A percentile compares a stretch with the other conserved stretches of the same genome.
These are phyloP conservation scores for Globisporangium paddicum DNA, from an alignment of 352 stramenopile species.

Conservation along the genomic window DNA sequence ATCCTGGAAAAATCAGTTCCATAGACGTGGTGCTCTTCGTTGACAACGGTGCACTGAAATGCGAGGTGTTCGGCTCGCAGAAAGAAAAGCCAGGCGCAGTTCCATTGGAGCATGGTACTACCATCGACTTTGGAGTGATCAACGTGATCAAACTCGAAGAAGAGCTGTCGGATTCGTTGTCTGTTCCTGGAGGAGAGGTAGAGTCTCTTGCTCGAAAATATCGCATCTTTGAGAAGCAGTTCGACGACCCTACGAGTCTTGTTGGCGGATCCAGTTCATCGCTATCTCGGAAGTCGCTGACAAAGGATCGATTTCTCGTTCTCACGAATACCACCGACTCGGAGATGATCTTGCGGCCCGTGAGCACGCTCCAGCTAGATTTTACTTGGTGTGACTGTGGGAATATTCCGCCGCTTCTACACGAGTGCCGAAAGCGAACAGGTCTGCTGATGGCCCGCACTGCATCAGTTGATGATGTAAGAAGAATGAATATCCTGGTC, in stretches of 20 bases:
- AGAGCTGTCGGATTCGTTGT: constrained; percentile 36
- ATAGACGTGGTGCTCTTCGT: constrained; percentile 83
- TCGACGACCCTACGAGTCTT: neutral
- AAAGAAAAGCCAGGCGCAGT: neutral
- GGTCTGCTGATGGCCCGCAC: constrained; percentile 20
- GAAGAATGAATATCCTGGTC: constrained; percentile 14
- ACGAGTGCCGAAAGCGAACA: constrained; percentile 10
- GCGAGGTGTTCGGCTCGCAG: constrained; percentile 21
- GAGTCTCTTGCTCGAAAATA: constrained; percentile 47
- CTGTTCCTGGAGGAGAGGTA: constrained; percentile 19
- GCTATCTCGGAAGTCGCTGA: constrained; percentile 10
- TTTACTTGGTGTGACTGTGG: constrained; percentile 46
- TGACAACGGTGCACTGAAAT: constrained; percentile 58
- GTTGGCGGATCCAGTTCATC: neutral
- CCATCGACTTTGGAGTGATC: constrained; percentile 53
- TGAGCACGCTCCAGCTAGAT: constrained; percentile 64
- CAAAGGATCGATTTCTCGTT: constrained; percentile 21
- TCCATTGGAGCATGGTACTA: neutral
- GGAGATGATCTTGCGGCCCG: constrained; percentile 51
- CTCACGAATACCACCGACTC: constrained; percentile 59
- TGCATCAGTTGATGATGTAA: constrained; percentile 24
- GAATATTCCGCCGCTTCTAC: neutral
- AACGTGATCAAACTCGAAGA: constrained; percentile 74
- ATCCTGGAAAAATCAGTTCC: constrained; percentile 70
- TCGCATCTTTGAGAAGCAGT: constrained; percentile 47